Evolutionary conservation across 148 eudicot genomes (phyloP), one percentile per base, ranked within the genome.

Genomic region (Simmondsia chinensis): DNA sequence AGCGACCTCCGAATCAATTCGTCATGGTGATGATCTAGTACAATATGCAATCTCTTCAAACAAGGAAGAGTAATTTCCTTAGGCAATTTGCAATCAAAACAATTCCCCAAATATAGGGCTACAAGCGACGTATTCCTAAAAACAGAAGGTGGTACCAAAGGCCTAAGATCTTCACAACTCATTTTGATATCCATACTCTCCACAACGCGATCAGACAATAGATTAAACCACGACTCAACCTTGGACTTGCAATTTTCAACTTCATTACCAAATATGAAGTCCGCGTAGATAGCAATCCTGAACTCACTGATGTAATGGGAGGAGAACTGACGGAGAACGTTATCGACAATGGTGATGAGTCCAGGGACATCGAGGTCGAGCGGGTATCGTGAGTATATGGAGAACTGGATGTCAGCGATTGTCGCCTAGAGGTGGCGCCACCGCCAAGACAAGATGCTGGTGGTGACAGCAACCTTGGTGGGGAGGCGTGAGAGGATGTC

Each of bases 401-500:
- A 6, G 9, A 22, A 2, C 27, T n/a, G 8, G 7, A 10, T 19
- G 4, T n/a, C n/a, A n/a, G n/a, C n/a, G n/a, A n/a, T n/a, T n/a
- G n/a, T n/a, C n/a, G 36, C 43, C 49, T 50, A 55, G 20, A 55
- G 18, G 9, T 6, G 6, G 13, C 43, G 43, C 50, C 50, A 54
- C 4, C 50, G 24, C 2, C n/a, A 7, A 2, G 60, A 55, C 10
- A 55, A 36, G 25, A 24, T 33, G 33, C 39, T 14, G 13, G 60
- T 55, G n/a, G 34, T 26, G 17, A 37, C 25, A 9, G 60, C 60
- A 16, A 20, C 19, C 2, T 44, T 2, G 28, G 20, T 18, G 2
- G 45, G 29, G 34, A 56, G 36, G 21, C 17, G 60, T 12, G 60
- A 56, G 24, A 54, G 32, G 1, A 56, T 42, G 1, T 42, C 33